These are phyloP conservation scores for Solanum chilense DNA, from an alignment of 257 asterid species.

Conservation along the genomic window DNA sequence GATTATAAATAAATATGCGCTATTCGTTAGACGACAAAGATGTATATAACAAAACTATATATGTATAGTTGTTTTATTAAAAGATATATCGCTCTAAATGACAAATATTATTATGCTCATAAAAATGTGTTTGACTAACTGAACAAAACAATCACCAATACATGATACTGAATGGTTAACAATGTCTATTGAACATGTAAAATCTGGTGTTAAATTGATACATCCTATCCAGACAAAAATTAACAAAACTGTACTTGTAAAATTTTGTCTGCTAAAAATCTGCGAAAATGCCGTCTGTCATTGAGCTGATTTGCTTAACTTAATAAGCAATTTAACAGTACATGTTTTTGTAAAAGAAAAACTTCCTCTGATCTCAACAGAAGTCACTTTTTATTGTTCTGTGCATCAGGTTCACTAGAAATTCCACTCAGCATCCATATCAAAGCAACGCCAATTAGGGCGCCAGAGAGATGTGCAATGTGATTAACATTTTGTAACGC, in stretches of 20 bases:
- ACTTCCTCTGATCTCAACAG: background rate
- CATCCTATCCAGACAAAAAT: background rate
- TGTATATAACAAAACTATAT: too few relatives aligned
- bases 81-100: too few relatives aligned
- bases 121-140: background rate
- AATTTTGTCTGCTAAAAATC: too few relatives aligned
- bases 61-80: too few relatives aligned
- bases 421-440: slow-evolving; percentile 68
- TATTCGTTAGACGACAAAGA: background rate
- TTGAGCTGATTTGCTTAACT: too few relatives aligned
- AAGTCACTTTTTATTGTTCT: background rate
- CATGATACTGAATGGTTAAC: background rate
- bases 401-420: slow-evolving; percentile 20
- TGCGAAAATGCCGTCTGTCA: too few relatives aligned
- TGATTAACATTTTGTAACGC: slow-evolving; percentile 73
- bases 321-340: background rate
- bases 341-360: background rate
- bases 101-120: background rate
- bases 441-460: slow-evolving; percentile 68
- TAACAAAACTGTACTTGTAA: background rate
- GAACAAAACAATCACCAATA: background rate
- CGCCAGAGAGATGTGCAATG: slow-evolving; percentile 94
- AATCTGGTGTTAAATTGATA: background rate
- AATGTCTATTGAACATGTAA: background rate
- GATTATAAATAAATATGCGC: background rate